A percentile compares a stretch with the other conserved stretches of the same genome.
Conservation (phyloP, 2,329 filamentous ascomycete species). For the Fusarium haematococcum region DNA sequence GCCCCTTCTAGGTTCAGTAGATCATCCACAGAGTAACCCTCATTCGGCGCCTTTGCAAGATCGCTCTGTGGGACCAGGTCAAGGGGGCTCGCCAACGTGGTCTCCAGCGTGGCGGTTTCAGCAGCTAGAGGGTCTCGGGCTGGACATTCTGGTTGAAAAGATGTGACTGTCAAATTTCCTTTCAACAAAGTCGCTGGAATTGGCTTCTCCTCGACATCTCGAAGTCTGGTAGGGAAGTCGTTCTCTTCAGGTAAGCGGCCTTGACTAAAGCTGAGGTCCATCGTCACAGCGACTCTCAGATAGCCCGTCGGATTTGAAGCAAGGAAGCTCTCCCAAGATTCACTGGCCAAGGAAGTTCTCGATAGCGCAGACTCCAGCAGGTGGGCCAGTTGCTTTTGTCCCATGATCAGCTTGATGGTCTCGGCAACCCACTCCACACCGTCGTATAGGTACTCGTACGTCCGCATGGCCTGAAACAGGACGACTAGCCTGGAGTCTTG, state of each 20-base stretch:
- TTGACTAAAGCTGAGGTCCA: constrained; percentile 58
- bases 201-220: neutral
- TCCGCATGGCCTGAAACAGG: constrained; percentile 54
- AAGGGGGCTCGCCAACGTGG: neutral
- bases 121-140: neutral
- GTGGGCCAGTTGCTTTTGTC: constrained; percentile 49
- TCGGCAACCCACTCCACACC: constrained; percentile 59
- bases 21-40: neutral
- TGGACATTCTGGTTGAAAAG: neutral
- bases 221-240: constrained; percentile 55
- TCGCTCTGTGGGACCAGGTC: neutral
- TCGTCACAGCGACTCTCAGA: constrained; percentile 56
- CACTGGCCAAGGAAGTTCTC: neutral
- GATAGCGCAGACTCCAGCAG: constrained; percentile 47
- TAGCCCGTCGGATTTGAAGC: constrained; percentile 55
- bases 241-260: constrained; percentile 54
- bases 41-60: neutral
- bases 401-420: constrained; percentile 57
- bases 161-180: neutral
- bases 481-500: neutral
- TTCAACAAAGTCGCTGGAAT: neutral
- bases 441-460: constrained; percentile 59
- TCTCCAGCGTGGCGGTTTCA: neutral
- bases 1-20: neutral
- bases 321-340: constrained; percentile 56